Base-by-base conservation (phyloP, 805 yeast species). In the Lipomyces kockii region DNA sequence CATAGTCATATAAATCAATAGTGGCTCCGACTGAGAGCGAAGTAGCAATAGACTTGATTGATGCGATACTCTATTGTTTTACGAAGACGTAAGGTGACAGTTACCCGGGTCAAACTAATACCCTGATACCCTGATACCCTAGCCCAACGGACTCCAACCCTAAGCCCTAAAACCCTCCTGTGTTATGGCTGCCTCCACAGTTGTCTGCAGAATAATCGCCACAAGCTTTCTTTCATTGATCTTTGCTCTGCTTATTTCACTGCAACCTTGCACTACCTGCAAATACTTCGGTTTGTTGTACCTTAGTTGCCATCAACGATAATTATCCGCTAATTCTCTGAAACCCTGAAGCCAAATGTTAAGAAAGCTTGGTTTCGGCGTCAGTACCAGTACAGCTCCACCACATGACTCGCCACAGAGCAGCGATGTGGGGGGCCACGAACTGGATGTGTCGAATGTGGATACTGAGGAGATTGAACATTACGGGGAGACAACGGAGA, bases 401-500 rank as follows among this genome's bases (percentile, higher is more conserved):
- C 49, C 49, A n/a, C 49, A 43, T 7, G 49, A 43, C 22, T 43
- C 49, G 49, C 49, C 22, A 17, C 22, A 7, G 20, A 14, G 49
- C 20, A 17, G 49, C 49, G 20, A 43, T 17, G 49, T 43, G n/a
- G 22, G 49, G 6, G 11, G 49, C 9, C 22, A 43, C 22, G 49
- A 43, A n/a, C 22, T 43, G 22, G 49, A 43, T 43, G 22, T 43
- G 22, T 43, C 56, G 20, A 52, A 52, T 25, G 54, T 58, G 2
- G 61, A 58, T 52, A 58, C 27, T 17, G 53, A 39, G 25, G 54
- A 58, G 53, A 58, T 58, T 34, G 54, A 58, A 27, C 20, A 43
- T 22, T 27, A 58, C 35, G 37, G 25, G 22, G 61, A 58, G 11
- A 25, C 22, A 14, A 43, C 25, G 22, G 37, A 58, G 25, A 37